These are phyloP conservation scores for Escallonia herrerae DNA, from an alignment of 129 eudicot species.

Conservation along the genomic window DNA sequence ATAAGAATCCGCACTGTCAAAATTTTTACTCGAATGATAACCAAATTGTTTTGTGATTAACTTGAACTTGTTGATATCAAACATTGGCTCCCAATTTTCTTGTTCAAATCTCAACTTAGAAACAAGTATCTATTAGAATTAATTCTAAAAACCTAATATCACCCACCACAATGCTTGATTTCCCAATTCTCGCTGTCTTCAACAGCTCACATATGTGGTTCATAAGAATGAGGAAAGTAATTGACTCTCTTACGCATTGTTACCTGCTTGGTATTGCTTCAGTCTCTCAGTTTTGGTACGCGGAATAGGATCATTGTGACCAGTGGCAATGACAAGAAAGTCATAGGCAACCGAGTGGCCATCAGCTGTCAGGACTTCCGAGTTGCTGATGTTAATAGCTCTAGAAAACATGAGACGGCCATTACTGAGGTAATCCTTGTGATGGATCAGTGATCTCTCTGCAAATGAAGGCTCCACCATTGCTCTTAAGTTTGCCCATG, in stretches of 20 bases:
- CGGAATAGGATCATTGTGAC: constrained; percentile 53
- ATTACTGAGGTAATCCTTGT: constrained; percentile 55
- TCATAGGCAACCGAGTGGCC: constrained; percentile 62
- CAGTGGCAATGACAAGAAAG: constrained; percentile 83
- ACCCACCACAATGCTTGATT: background rate
- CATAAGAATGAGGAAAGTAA: background rate
- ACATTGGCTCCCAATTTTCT: background rate
- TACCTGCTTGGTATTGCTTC: constrained; percentile 63
- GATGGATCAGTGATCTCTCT: constrained; percentile 59
- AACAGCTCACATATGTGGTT: background rate
- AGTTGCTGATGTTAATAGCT: constrained; percentile 39
- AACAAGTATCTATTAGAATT: background rate
- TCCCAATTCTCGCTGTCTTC: background rate
- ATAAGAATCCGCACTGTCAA: too few species aligned
- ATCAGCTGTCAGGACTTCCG: constrained; percentile 50
- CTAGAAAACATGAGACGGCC: constrained; percentile 53
- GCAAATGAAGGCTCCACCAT: constrained; percentile 88
- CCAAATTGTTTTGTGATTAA: too few species aligned
- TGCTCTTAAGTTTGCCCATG: constrained; percentile 87
- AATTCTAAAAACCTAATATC: background rate
- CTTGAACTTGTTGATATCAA: background rate
- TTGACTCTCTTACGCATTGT: background rate
- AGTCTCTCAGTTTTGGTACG: constrained; percentile 57
- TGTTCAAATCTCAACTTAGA: background rate
- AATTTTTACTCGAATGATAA: too few species aligned